phyloP scores from a whole-genome alignment of 306 rosid genomes.

The Ormosia emarginata region DNA sequence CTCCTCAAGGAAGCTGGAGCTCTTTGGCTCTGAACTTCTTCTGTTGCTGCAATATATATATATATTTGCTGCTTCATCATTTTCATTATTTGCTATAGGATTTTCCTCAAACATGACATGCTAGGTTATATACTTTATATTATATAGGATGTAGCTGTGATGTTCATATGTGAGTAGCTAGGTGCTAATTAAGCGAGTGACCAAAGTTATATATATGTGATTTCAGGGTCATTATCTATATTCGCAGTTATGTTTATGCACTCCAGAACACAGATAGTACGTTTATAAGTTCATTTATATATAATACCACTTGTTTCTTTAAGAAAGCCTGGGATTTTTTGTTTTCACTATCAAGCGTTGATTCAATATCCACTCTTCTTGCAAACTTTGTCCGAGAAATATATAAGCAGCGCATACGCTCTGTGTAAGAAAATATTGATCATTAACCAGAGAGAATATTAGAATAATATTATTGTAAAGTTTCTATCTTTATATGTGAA shows the following conservation, averaged over 20 bases:
- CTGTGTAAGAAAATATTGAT: no score
- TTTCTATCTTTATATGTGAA: not conserved
- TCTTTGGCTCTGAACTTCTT: constrained; percentile 53
- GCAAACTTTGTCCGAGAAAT: not conserved
- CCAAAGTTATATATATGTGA: no score
- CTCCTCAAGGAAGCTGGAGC: constrained; percentile 83
- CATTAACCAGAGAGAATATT: not conserved
- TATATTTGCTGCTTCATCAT: not conserved
- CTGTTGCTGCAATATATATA: no score
- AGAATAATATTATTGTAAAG: not conserved
- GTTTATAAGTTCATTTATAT: not conserved
- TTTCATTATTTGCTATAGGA: no score
- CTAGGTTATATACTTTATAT: not conserved
- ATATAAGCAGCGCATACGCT: no score
- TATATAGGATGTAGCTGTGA: not conserved
- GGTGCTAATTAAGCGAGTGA: not conserved
- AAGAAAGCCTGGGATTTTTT: no score
- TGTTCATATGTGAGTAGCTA: no score
- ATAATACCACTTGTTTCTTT: not conserved
- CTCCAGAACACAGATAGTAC: no score
- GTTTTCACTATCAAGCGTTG: not conserved
- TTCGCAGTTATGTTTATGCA: no score
- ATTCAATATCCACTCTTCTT: no score
- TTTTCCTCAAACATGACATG: no score
- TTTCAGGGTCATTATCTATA: no score